Evolutionary conservation across 1,284 basidiomycete species (phyloP).

Genomic region (Filobasidium uniguttulatum): DNA sequence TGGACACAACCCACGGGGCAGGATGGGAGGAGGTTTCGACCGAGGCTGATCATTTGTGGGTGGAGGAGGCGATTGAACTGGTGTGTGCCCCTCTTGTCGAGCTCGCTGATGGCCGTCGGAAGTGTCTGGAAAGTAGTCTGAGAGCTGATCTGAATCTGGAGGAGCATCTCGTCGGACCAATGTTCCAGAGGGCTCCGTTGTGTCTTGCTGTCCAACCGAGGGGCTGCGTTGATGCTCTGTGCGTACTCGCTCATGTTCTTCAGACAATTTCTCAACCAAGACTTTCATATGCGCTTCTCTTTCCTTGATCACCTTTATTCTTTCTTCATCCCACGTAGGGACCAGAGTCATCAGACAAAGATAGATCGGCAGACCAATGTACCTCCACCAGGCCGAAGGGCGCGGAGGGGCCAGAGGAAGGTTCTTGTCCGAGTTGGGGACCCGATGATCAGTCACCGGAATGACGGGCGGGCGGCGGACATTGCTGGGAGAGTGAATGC

Average conservation of each 20-base stretch:
- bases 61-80: too few relatives aligned
- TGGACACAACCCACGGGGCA: too few relatives aligned
- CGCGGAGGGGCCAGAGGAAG: constrained; percentile 5
- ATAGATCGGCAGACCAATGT: constrained; percentile 7
- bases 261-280: constrained; percentile 8
- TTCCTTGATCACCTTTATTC: constrained; percentile 6
- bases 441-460: constrained; percentile 4
- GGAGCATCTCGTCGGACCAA: too few relatives aligned
- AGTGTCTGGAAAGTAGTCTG: too few relatives aligned
- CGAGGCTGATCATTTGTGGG: too few relatives aligned
- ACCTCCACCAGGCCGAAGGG: neutral
- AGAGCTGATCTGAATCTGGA: too few relatives aligned
- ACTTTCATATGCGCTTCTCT: constrained; percentile 11
- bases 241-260: neutral
- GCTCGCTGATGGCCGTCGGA: too few relatives aligned
- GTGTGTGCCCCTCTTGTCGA: too few relatives aligned
- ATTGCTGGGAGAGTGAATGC: neutral
- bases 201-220: too few relatives aligned
- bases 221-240: neutral
- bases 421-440: constrained; percentile 3
- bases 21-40: too few relatives aligned
- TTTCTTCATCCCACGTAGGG: constrained; percentile 4
- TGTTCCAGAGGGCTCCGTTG: too few relatives aligned
- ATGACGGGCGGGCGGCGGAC: too few relatives aligned
- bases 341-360: neutral